Evolutionary conservation across 805 yeast species (phyloP).

Genomic region (Saccharomycopsis olivae): DNA sequence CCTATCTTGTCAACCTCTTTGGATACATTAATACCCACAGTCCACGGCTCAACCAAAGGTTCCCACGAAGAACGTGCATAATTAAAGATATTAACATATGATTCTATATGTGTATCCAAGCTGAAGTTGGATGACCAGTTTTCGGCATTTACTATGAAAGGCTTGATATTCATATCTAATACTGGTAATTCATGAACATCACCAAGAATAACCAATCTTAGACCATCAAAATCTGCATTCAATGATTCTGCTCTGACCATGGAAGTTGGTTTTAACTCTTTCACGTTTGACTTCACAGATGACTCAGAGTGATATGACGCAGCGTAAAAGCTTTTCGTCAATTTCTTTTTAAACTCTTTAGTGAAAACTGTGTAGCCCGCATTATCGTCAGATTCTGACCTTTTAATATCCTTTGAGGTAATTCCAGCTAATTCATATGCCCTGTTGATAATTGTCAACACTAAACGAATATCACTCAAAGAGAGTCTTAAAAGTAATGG

Average conservation of each 20-base stretch:
- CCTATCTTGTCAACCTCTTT: slow-evolving; percentile 33
- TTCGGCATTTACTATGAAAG: slow-evolving; percentile 55
- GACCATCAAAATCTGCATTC: slow-evolving; percentile 57
- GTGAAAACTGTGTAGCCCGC: slow-evolving; percentile 34
- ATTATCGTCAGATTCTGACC: slow-evolving; percentile 11
- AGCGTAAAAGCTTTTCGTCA: slow-evolving; percentile 45
- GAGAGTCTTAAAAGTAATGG: slow-evolving; percentile 76
- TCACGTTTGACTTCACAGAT: slow-evolving; percentile 27
- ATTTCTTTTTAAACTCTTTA: slow-evolving; percentile 49
- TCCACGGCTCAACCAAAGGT: slow-evolving; percentile 85
- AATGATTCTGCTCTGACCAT: slow-evolving; percentile 61
- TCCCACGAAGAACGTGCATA: slow-evolving; percentile 93
- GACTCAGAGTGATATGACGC: slow-evolving; percentile 51
- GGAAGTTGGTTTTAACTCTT: slow-evolving; percentile 19
- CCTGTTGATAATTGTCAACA: slow-evolving; percentile 57
- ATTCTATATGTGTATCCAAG: slow-evolving; percentile 53
- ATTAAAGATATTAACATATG: slow-evolving; percentile 69
- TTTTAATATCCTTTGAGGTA: slow-evolving; percentile 18
- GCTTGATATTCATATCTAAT: slow-evolving; percentile 60
- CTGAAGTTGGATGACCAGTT: slow-evolving; percentile 84
- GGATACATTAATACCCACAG: slow-evolving; percentile 60
- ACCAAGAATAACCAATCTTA: slow-evolving; percentile 76
- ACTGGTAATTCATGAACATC: slow-evolving; percentile 88
- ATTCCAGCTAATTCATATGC: slow-evolving; percentile 47
- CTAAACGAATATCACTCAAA: slow-evolving; percentile 75